These are phyloP conservation scores for Rhexocercosporidium sp. DNA, from an alignment of 2,329 filamentous ascomycete species.

Conservation along the genomic window DNA sequence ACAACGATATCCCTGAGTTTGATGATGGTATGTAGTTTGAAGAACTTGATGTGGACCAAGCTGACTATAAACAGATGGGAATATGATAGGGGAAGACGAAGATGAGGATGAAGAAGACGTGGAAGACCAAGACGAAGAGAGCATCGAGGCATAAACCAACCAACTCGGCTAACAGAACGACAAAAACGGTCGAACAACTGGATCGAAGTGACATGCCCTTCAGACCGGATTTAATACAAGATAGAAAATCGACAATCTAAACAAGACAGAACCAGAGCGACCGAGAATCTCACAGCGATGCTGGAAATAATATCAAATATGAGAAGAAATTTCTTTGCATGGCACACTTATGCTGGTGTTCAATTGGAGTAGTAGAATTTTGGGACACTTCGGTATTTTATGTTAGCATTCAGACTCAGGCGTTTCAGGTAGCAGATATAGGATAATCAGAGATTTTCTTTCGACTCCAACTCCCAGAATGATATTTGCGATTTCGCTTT, in stretches of 20 bases:
- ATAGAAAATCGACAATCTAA: background rate
- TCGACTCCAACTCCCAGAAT: background rate
- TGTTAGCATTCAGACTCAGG: background rate
- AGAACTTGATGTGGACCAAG: background rate
- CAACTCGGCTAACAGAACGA: background rate
- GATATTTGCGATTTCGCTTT: background rate
- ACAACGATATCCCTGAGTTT: background rate
- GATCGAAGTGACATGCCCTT: background rate
- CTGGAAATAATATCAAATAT: background rate
- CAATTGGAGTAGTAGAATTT: background rate
- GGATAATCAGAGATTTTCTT: background rate
- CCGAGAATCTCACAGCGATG: background rate
- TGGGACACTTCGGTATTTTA: background rate
- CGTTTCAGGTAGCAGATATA: background rate
- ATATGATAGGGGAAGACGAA: background rate
- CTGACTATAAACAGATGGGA: background rate
- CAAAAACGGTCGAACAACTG: background rate
- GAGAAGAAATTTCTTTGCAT: background rate
- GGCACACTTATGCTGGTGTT: constrained; percentile 2
- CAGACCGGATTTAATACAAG: no score
- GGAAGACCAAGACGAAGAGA: background rate
- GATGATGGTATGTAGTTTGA: background rate
- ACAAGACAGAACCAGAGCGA: background rate
- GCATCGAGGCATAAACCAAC: background rate
- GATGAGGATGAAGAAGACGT: background rate